Percentiles rank a stretch among this genome's conserved stretches.
These are phyloP conservation scores for Linum trigynum DNA, from an alignment of 345 rosid species.

Conservation along the genomic window DNA sequence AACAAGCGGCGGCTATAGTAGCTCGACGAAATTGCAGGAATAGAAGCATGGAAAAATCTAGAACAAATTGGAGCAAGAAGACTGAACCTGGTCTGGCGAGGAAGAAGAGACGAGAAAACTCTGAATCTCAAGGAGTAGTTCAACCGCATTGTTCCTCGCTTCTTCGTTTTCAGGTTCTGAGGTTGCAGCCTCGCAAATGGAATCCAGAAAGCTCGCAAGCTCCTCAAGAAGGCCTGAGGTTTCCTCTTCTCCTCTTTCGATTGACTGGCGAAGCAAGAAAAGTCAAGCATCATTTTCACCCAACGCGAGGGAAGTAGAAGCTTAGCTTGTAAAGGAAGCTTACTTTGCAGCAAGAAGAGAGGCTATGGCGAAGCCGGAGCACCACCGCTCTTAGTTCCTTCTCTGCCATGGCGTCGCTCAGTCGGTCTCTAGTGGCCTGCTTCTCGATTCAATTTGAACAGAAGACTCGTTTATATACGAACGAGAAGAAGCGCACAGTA, in stretches of 20 bases:
- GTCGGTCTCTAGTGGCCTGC: not conserved
- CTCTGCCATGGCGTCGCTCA: not conserved
- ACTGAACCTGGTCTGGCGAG: slow-evolving; percentile 41
- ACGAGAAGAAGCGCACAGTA: no score
- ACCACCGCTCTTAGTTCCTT: not conserved
- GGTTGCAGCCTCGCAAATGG: slow-evolving; percentile 27
- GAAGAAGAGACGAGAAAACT: slow-evolving; percentile 34
- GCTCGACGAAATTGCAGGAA: not conserved
- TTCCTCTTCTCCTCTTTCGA: slow-evolving; percentile 36
- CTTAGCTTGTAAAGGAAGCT: not conserved
- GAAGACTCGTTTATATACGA: not conserved
- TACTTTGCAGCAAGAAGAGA: not conserved
- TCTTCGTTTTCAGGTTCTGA: slow-evolving; percentile 26
- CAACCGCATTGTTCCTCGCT: slow-evolving; percentile 26
- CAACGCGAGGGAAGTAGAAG: not conserved
- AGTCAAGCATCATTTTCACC: not conserved
- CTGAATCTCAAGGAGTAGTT: slow-evolving; percentile 33
- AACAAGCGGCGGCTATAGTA: not conserved
- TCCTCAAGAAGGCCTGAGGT: slow-evolving; percentile 24
- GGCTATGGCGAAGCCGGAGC: not conserved
- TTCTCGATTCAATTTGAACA: not conserved
- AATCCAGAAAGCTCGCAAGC: slow-evolving; percentile 42
- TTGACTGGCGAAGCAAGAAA: slow-evolving; percentile 20
- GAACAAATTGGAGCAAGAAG: not conserved
- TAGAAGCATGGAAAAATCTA: not conserved